Conservation (phyloP, 2,329 filamentous ascomycete species). For the Botrytis tulipae region DNA sequence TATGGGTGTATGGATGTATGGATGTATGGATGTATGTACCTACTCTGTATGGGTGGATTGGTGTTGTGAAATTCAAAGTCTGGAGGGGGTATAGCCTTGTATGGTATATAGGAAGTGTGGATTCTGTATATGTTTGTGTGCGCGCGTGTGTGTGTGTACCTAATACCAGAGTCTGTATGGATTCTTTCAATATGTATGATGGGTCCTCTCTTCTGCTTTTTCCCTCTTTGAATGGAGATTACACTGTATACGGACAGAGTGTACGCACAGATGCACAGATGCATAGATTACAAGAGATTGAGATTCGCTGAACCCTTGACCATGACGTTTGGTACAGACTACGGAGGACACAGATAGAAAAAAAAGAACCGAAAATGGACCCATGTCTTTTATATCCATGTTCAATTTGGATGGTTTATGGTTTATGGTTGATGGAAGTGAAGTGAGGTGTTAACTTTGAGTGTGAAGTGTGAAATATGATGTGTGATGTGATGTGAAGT, state of each 20-base stretch:
- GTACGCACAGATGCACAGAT: background rate
- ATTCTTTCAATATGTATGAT: too few species aligned
- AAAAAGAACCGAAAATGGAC: background rate
- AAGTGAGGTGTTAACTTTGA: background rate
- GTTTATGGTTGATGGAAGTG: background rate
- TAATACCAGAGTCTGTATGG: too few species aligned
- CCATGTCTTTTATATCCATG: background rate
- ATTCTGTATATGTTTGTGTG: background rate
- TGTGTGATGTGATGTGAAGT: background rate
- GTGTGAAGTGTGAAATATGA: background rate
- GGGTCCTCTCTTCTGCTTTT: background rate
- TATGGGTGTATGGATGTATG: background rate
- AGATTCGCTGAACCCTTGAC: constrained; percentile 7
- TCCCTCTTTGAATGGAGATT: background rate
- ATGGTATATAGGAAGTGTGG: background rate
- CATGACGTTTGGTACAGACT: background rate
- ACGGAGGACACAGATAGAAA: background rate
- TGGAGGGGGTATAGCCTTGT: background rate
- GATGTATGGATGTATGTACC: background rate
- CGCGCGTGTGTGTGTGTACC: background rate
- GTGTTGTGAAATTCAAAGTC: background rate
- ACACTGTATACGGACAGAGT: background rate
- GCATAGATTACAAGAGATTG: background rate
- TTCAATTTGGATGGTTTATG: background rate
- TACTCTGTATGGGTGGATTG: background rate